phyloP scores from a whole-genome alignment of 306 rosid species.

The Inga leiocalycina region DNA sequence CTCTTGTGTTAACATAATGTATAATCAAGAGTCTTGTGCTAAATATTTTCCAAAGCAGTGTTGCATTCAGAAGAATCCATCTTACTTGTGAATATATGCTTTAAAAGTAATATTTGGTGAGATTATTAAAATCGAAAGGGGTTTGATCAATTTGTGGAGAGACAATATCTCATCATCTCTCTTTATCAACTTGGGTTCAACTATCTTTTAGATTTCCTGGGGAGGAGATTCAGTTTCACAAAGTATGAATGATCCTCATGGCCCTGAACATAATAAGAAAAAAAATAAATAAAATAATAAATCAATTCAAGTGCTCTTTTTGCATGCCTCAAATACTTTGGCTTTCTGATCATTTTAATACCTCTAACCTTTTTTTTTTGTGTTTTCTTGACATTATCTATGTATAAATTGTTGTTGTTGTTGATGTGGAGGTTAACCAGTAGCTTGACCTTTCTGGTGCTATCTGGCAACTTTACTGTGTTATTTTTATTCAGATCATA shows the following conservation, averaged over 20 bases:
- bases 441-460: constrained; percentile 20
- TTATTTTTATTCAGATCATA: constrained; percentile 10
- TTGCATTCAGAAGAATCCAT: neutral
- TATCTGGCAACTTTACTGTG: neutral
- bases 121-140: neutral
- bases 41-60: neutral
- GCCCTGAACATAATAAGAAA: neutral
- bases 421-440: neutral
- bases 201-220: neutral
- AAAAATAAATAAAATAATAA: neutral
- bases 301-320: neutral
- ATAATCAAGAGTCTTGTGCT: constrained; percentile 19
- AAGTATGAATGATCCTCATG: neutral
- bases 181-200: neutral
- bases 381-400: constrained; percentile 23
- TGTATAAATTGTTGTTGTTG: neutral
- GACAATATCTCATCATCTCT: neutral
- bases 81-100: neutral
- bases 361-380: constrained; percentile 16
- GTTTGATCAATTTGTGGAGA: neutral
- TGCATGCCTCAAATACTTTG: constrained; percentile 14
- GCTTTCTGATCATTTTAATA: constrained; percentile 1
- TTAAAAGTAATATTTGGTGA: neutral
- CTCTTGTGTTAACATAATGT: constrained; percentile 6
- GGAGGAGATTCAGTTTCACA: neutral